A percentile compares a stretch with the other conserved stretches of the same genome.
Conservation (phyloP, 1,139 yeast species). For the Candida anutae region DNA sequence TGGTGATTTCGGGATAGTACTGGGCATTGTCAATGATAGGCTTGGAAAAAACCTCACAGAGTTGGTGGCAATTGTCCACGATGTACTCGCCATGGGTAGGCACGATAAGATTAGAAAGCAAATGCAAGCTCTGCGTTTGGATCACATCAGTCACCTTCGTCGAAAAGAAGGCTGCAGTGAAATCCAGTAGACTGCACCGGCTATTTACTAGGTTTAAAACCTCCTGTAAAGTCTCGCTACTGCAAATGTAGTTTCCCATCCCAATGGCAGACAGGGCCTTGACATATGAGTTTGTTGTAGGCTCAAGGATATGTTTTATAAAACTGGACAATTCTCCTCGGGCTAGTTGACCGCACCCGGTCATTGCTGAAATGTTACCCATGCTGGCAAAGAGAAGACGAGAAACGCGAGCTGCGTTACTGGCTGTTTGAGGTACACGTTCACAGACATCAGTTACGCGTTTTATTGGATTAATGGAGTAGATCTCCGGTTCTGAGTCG, state of each 20-base stretch:
- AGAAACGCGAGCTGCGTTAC: conserved; percentile 9
- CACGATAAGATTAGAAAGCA: conserved; percentile 23
- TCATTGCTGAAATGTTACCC: conserved; percentile 27
- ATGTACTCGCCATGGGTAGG: conserved; percentile 7
- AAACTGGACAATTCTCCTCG: conserved; percentile 4
- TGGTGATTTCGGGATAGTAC: conserved; percentile 29
- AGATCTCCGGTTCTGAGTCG: conserved; percentile 9
- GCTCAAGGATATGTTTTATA: conserved; percentile 1
- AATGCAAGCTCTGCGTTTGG: conserved; percentile 32
- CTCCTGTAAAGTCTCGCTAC: conserved; percentile 10
- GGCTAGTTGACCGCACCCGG: background rate
- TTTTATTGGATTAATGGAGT: conserved; percentile 5
- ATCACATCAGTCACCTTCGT: conserved; percentile 26
- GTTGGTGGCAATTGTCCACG: conserved; percentile 5
- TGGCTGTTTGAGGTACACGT: conserved; percentile 4
- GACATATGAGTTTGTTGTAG: conserved; percentile 17
- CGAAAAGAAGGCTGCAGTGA: conserved; percentile 16
- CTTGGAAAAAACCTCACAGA: conserved; percentile 17
- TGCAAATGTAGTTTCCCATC: conserved; percentile 29
- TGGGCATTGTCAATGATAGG: conserved; percentile 26
- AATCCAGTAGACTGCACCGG: conserved; percentile 7
- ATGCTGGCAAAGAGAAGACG: conserved; percentile 29
- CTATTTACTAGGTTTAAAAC: conserved; percentile 10
- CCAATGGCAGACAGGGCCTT: conserved; percentile 23
- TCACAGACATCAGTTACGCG: conserved; percentile 5